Evolutionary conservation across 768 basidiomycete genomes (phyloP).

Genomic region (Sporobolomyces roseus): DNA sequence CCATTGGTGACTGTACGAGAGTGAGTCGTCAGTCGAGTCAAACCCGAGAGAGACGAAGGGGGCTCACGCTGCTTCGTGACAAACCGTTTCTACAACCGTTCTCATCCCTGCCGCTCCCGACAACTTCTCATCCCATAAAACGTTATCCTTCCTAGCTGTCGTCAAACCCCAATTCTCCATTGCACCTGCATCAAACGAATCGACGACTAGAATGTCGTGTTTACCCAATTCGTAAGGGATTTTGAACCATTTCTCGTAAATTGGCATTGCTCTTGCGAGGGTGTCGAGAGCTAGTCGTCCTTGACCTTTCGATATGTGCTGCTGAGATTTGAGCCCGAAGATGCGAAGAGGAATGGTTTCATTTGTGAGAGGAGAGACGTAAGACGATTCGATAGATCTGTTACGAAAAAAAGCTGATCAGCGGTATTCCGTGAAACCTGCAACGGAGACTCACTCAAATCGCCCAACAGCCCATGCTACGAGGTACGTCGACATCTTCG

Average conservation of each 20-base stretch:
- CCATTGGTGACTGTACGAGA: conserved; percentile 7
- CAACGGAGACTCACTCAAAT: conserved; percentile 53
- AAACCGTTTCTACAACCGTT: conserved; percentile 18
- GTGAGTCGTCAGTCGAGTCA: background rate
- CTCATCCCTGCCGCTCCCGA: conserved; percentile 70
- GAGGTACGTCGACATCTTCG: conserved; percentile 57
- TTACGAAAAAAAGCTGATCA: too few species aligned
- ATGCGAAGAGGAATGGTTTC: conserved; percentile 75
- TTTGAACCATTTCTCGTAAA: conserved; percentile 57
- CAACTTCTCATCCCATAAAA: conserved; percentile 69
- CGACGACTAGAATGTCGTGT: conserved; percentile 14
- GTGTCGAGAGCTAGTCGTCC: conserved; percentile 76
- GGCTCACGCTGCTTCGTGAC: conserved; percentile 19
- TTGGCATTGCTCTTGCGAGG: conserved; percentile 43
- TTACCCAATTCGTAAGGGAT: conserved; percentile 55
- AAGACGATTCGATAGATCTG: conserved; percentile 63
- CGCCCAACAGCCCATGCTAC: conserved; percentile 62
- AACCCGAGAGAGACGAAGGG: background rate
- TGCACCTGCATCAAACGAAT: conserved; percentile 61
- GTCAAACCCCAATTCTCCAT: conserved; percentile 18
- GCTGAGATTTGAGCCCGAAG: conserved; percentile 57
- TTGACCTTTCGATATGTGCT: conserved; percentile 48
- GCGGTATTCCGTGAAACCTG: background rate
- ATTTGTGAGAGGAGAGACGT: conserved; percentile 72
- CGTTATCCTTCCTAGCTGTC: conserved; percentile 50